Evolutionary conservation across 345 rosid genomes (phyloP), one percentile per base, ranked within the genome.

Genomic region (Rubroshorea leprosula): DNA sequence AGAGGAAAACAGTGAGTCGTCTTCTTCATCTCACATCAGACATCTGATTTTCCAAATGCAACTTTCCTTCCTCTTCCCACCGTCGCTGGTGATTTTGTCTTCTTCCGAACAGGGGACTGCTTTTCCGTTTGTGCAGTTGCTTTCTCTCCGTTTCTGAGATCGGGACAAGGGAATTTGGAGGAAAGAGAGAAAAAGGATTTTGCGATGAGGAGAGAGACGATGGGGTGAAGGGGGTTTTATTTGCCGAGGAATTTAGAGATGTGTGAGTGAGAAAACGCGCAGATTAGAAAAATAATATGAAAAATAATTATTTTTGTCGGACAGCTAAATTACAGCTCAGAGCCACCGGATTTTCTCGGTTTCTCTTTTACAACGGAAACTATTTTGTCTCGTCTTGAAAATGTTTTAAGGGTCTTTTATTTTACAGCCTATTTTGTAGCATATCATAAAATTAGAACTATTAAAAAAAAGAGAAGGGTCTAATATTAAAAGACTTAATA

Each of bases 21-120:
- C 72, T 66, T 72, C 96, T 72, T 92, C 98, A 91, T 91, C 75
- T 85, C 89, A 79, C 80, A 62, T 46, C 66, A 80, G 91, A 76
- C 88, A 87, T 81, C 82, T 75, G 89, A 69, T 24, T 22, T 21
- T 17, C 49, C 17, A 62, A 72, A 64, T 67, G 63, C 66, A 74
- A 64, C 72, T 56, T 66, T 68, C 13, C 17, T 31, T 23, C 11
- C 2, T 1, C 6, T 41, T 16, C 9, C 16, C 2, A 0, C 46
- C 11, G 12, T 10, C 13, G 61, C 9, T 45, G 1, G 19, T 27
- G 4, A 3, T 45, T 27, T 27, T 27, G 31, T 3, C 5, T 27
- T 4, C 8, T 27, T 27, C n/a, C n/a, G n/a, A n/a, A n/a, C n/a
- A 5, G 24, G 23, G 22, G 9, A 43, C 7, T 6, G 23, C 23